Evolutionary conservation across 1,284 basidiomycete genomes (phyloP), one percentile per base, ranked within the genome.

Genomic region (Mycena citricolor): DNA sequence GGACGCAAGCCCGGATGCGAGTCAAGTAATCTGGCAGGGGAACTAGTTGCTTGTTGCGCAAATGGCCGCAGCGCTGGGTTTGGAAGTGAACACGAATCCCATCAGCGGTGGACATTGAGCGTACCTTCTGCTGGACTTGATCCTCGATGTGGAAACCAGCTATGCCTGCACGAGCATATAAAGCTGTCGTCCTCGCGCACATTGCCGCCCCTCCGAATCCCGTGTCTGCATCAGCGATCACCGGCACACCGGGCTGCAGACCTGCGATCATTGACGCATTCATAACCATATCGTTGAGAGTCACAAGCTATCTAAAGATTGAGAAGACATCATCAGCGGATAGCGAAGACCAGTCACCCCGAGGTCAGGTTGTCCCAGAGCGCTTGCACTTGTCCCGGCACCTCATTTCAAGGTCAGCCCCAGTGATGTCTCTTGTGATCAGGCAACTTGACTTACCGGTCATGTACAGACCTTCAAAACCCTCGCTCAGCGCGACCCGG

Each of bases 71-170:
- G 13, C 75, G 66, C 57, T 76, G 73, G 7, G 64, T 60, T 42
- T 70, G 57, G 5, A 71, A 32, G 25, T 26, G 16, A 42, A 17
- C 13, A 24, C 21, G 22, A 16, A 21, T 14, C 11, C 23, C 13
- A 16, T 11, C 4, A 28, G 20, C 11, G 17, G 60, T n/a, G n/a
- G 47, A 66, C 66, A 13, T 60, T 59, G 20, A 24, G 20, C 32
- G 14, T 5, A 51, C 49, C 44, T 51, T 52, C 46, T 52, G 50
- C 35, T 66, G 55, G 17, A 75, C 69, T 58, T 77, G 74, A 54
- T 76, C 74, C 54, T 76, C 74, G 25, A 76, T 72, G 55, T 77
- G 74, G 19, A 77, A 57, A 0, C 63, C 75, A 0, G 74, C 75
- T 17, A 77, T 68, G 2, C 74, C 74, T 1, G 68, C 67, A 23